Evolutionary conservation across 2,329 filamentous ascomycete species (phyloP).

Genomic region (Stemphylium beticola): DNA sequence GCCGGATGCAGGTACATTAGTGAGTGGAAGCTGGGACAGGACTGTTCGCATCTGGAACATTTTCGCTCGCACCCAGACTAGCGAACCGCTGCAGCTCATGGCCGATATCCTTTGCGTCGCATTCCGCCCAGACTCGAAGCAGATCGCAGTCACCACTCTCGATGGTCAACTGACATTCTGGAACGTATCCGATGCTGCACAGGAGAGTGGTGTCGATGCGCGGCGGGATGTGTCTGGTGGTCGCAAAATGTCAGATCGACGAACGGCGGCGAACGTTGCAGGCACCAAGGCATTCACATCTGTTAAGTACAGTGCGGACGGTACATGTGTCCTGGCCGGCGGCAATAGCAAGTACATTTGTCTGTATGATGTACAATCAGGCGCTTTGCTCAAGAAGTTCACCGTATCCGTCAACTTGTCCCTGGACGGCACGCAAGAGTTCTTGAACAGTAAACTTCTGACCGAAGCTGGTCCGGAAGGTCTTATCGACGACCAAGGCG

Average conservation of each 20-base stretch:
- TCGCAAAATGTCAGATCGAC: slow-evolving; percentile 82
- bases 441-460: slow-evolving; percentile 88
- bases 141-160: slow-evolving; percentile 88
- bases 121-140: slow-evolving; percentile 86
- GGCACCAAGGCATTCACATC: slow-evolving; percentile 90
- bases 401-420: slow-evolving; percentile 97
- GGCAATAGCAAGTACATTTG: slow-evolving; percentile 99
- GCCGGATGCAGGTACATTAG: slow-evolving; percentile 79
- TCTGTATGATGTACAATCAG: slow-evolving; percentile 91
- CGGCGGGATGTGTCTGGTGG: slow-evolving; percentile 92
- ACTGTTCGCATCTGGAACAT: slow-evolving; percentile 97
- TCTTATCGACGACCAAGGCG: slow-evolving; percentile 86
- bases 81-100: slow-evolving; percentile 89
- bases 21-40: slow-evolving; percentile 95
- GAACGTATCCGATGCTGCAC: slow-evolving; percentile 85
- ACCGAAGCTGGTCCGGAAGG: slow-evolving; percentile 87
- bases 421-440: slow-evolving; percentile 93
- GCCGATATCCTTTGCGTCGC: slow-evolving; percentile 88
- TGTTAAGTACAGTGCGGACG: slow-evolving; percentile 90
- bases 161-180: slow-evolving; percentile 96
- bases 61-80: slow-evolving; percentile 91
- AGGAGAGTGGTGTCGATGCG: slow-evolving; percentile 85
- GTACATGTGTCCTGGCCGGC: slow-evolving; percentile 84
- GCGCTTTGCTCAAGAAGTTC: slow-evolving; percentile 91
- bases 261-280: slow-evolving; percentile 87